A percentile compares a stretch with the other conserved stretches of the same genome.
These are phyloP conservation scores for Solanum pimpinellifolium DNA, from an alignment of 257 asterid species.

Conservation along the genomic window DNA sequence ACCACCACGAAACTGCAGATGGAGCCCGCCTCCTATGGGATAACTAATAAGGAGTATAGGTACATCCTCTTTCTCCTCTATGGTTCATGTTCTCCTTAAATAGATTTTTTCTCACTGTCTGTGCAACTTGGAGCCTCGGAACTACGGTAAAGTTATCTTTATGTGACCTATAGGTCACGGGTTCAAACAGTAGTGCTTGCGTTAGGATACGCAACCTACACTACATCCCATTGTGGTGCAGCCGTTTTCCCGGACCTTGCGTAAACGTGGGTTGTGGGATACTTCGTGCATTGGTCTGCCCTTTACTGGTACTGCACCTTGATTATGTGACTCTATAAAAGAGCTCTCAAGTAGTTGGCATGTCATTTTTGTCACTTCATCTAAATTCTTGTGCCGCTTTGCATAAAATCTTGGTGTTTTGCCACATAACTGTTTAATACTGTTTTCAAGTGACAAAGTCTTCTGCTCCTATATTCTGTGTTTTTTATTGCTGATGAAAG, in stretches of 20 bases:
- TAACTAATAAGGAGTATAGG: conserved; percentile 69
- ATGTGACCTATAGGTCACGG: background rate
- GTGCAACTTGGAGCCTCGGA: background rate
- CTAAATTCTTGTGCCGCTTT: background rate
- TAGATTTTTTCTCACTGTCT: background rate
- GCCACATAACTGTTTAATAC: background rate
- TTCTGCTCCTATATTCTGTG: background rate
- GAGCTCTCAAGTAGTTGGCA: background rate
- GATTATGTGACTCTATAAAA: background rate
- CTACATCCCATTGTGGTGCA: background rate
- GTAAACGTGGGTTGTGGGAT: background rate
- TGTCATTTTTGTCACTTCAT: background rate
- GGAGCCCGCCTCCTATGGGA: conserved; percentile 58
- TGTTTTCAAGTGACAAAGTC: background rate
- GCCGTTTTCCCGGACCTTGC: background rate
- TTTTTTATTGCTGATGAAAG: background rate
- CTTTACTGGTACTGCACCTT: background rate
- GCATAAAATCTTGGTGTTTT: background rate
- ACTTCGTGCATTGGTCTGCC: background rate
- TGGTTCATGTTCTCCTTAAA: background rate
- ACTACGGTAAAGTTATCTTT: background rate
- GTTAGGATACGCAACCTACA: background rate
- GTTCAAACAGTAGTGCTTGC: background rate
- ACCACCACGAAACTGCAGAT: conserved; percentile 55
- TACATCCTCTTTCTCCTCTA: conserved; percentile 5